Evolutionary conservation across 495 filamentous ascomycete genomes (phyloP).

Genomic region (Trichoderma reesei): DNA sequence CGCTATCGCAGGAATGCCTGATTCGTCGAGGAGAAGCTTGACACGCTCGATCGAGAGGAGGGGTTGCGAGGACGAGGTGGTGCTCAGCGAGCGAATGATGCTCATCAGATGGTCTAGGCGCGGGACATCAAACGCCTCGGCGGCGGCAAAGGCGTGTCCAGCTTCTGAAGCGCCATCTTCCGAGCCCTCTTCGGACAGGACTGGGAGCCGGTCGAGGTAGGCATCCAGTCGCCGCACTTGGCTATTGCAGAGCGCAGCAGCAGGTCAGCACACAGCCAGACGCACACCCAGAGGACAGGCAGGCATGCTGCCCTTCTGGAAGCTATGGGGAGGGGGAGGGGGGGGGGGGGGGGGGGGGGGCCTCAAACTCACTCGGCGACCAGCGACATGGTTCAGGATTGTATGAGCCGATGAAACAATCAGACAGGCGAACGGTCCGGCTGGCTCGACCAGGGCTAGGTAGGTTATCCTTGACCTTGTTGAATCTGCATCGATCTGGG

Average conservation of each 20-base stretch:
- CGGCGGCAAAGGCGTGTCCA: not conserved
- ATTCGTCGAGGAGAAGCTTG: conserved; percentile 47
- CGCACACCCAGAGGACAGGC: not conserved
- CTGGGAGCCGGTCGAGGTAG: conserved; percentile 63
- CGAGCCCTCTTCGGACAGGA: conserved; percentile 17
- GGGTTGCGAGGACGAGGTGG: conserved; percentile 46
- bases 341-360: not conserved
- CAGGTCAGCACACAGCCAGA: conserved; percentile 17
- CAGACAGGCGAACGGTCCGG: conserved; percentile 1
- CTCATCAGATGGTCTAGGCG: conserved; percentile 46
- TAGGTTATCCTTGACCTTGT: not conserved
- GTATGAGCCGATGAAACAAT: conserved; percentile 6
- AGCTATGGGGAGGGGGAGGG: not conserved
- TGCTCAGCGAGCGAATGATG: conserved; percentile 59
- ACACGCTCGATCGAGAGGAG: conserved; percentile 45
- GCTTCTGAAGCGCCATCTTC: conserved; percentile 18
- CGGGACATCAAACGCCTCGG: conserved; percentile 24
- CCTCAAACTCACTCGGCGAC: conserved; percentile 50
- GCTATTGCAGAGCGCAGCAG: conserved; percentile 33
- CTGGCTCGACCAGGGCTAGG: not conserved
- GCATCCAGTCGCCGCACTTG: conserved; percentile 69
- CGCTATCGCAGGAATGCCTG: conserved; percentile 28
- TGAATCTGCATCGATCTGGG: conserved; percentile 8
- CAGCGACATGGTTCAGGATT: conserved; percentile 46
- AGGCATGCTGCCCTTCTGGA: not conserved